These are phyloP conservation scores for Amphibolis antarctica DNA, from an alignment of 106 monocot genomes.

Conservation along the genomic window DNA sequence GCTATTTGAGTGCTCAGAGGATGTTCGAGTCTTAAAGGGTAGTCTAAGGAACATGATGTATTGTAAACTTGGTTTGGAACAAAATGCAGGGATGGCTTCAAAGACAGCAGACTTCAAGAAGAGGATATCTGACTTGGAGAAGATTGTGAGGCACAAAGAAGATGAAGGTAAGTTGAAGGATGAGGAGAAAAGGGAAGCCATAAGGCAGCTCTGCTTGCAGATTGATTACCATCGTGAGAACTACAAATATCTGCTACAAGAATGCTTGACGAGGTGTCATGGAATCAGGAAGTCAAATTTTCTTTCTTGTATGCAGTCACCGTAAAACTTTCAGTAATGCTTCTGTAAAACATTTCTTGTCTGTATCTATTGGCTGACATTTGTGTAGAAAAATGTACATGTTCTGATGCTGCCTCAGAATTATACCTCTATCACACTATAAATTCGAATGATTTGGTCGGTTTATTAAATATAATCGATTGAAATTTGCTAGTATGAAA, in stretches of 20 bases:
- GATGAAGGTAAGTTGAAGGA: slow-evolving; percentile 16
- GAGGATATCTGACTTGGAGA: slow-evolving; percentile 18
- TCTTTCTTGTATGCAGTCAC: not conserved
- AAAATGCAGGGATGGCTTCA: not conserved
- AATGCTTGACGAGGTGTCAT: not conserved
- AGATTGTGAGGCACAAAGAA: slow-evolving; percentile 18
- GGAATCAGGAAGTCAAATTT: not conserved
- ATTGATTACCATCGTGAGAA: slow-evolving; percentile 73
- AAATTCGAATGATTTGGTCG: too few relatives aligned
- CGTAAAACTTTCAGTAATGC: too few relatives aligned
- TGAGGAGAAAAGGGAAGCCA: slow-evolving; percentile 65
- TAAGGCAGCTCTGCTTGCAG: slow-evolving; percentile 55
- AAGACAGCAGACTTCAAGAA: slow-evolving; percentile 19
- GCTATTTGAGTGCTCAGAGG: not conserved
- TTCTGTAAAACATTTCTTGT: too few relatives aligned
- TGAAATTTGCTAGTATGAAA: too few relatives aligned
- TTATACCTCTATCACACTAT: too few relatives aligned
- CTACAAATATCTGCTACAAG: slow-evolving; percentile 22
- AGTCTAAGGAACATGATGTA: not conserved
- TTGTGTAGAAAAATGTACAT: too few relatives aligned
- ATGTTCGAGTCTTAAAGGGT: not conserved
- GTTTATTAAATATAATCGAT: too few relatives aligned
- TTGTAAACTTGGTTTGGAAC: not conserved
- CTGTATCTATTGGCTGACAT: too few relatives aligned
- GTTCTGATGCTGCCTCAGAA: too few relatives aligned